phyloP scores from a whole-genome alignment of 1,284 basidiomycete genomes.

The Rhizopogon hawkerae region DNA sequence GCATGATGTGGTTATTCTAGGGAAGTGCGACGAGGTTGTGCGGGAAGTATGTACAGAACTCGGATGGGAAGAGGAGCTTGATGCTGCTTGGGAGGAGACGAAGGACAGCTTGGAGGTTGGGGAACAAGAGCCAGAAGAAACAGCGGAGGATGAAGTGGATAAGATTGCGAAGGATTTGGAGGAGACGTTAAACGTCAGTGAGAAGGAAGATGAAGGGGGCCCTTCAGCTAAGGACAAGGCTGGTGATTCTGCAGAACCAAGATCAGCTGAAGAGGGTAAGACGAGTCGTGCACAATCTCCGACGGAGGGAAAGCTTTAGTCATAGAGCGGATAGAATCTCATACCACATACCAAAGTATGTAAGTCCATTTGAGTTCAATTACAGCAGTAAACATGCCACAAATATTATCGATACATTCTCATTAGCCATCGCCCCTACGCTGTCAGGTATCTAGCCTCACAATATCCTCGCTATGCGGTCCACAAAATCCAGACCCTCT shows the following conservation, averaged over 20 bases:
- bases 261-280: not conserved
- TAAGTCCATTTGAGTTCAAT: no score
- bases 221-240: not conserved
- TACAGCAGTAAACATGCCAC: no score
- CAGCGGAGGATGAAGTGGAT: slow-evolving; percentile 27
- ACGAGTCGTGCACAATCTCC: not conserved
- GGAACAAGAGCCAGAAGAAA: slow-evolving; percentile 11
- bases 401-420: no score
- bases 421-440: not conserved
- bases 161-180: slow-evolving; percentile 27
- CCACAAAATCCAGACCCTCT: slow-evolving; percentile 6
- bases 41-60: slow-evolving; percentile 49
- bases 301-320: not conserved
- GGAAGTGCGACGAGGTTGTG: slow-evolving; percentile 62
- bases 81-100: slow-evolving; percentile 49
- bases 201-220: not conserved
- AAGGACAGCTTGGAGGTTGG: slow-evolving; percentile 18
- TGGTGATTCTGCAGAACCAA: not conserved
- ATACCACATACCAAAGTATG: no score
- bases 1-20: slow-evolving; percentile 56
- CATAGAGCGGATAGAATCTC: no score
- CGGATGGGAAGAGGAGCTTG: slow-evolving; percentile 64
- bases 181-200: slow-evolving; percentile 15
- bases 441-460: not conserved
- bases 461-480: slow-evolving; percentile 2